Conservation (phyloP, 495 filamentous ascomycete species). For the Aspergillus ostianus region DNA sequence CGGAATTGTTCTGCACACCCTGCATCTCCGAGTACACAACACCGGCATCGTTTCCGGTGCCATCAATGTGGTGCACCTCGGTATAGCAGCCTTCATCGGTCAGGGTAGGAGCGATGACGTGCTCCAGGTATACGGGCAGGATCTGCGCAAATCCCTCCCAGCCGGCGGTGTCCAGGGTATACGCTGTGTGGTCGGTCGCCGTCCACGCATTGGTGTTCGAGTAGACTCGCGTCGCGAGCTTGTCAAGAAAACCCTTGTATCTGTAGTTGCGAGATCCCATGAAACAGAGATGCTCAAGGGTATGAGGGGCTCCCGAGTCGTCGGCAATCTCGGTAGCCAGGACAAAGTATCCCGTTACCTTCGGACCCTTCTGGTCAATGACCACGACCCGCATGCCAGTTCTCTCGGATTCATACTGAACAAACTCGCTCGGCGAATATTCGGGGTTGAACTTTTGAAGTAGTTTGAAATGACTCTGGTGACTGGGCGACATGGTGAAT, state of each 20-base stretch:
- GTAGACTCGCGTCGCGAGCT: constrained; percentile 88
- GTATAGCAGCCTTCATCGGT: constrained; percentile 93
- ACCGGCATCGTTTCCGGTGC: constrained; percentile 88
- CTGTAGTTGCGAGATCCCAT: constrained; percentile 95
- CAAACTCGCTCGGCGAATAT: constrained; percentile 81
- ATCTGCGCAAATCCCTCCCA: constrained; percentile 97
- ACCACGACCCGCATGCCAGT: constrained; percentile 94
- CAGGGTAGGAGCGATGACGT: constrained; percentile 85
- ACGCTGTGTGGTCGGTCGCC: constrained; percentile 89
- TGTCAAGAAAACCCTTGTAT: constrained; percentile 94
- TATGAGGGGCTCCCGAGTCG: constrained; percentile 93
- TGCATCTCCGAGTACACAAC: constrained; percentile 99
- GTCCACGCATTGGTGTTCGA: constrained; percentile 97
- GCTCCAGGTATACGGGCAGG: constrained; percentile 92
- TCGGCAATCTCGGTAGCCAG: constrained; percentile 97
- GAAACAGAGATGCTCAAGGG: constrained; percentile 92
- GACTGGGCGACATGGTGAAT: constrained; percentile 38
- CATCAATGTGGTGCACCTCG: constrained; percentile 95
- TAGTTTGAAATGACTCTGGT: constrained; percentile 66
- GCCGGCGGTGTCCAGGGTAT: constrained; percentile 89
- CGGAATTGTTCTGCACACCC: constrained; percentile 78
- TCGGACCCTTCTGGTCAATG: constrained; percentile 88
- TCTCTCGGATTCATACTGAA: constrained; percentile 81
- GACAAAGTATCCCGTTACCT: constrained; percentile 90
- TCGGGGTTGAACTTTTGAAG: constrained; percentile 83